These are phyloP conservation scores for Drechslerella stenobrocha DNA, from an alignment of 2,329 filamentous ascomycete species.

Conservation along the genomic window DNA sequence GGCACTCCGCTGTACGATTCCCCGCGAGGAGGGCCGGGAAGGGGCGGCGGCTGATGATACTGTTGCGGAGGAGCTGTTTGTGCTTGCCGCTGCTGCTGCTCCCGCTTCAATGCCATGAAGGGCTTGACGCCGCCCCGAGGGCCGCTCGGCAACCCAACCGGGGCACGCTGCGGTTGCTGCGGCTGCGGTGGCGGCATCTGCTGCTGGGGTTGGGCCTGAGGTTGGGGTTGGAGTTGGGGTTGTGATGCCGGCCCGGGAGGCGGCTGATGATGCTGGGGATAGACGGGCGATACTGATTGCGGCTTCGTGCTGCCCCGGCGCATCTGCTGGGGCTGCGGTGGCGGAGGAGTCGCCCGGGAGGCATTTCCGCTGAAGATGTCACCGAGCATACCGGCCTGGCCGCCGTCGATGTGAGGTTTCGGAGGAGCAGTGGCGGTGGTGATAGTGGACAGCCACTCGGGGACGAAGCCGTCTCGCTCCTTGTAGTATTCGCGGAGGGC, in stretches of 20 bases:
- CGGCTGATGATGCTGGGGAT: conserved; percentile 33
- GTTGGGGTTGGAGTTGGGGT: conserved; percentile 8
- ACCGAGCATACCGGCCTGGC: conserved; percentile 23
- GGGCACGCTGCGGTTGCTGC: conserved; percentile 9
- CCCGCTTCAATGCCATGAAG: conserved; percentile 40
- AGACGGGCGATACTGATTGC: conserved; percentile 20
- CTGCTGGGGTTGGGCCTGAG: conserved; percentile 16
- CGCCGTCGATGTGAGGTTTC: conserved; percentile 16
- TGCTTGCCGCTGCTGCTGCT: conserved; percentile 30
- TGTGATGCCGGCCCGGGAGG: conserved; percentile 14
- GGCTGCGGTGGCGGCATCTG: conserved; percentile 13
- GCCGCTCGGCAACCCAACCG: conserved; percentile 24
- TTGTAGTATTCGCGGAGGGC: conserved; percentile 47
- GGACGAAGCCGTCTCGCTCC: conserved; percentile 42
- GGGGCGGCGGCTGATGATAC: conserved; percentile 27
- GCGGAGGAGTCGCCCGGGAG: conserved; percentile 3
- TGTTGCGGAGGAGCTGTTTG: conserved; percentile 26
- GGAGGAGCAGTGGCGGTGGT: conserved; percentile 1
- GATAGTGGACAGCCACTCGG: conserved; percentile 34
- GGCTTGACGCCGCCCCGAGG: conserved; percentile 31
- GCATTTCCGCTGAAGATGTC: conserved; percentile 37
- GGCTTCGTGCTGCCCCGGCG: conserved; percentile 5
- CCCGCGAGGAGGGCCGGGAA: conserved; percentile 9
- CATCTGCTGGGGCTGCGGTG: conserved; percentile 17
- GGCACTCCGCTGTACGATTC: conserved; percentile 2